Conservation (phyloP, 768 basidiomycete genomes). For the Mycena belliarum region DNA sequence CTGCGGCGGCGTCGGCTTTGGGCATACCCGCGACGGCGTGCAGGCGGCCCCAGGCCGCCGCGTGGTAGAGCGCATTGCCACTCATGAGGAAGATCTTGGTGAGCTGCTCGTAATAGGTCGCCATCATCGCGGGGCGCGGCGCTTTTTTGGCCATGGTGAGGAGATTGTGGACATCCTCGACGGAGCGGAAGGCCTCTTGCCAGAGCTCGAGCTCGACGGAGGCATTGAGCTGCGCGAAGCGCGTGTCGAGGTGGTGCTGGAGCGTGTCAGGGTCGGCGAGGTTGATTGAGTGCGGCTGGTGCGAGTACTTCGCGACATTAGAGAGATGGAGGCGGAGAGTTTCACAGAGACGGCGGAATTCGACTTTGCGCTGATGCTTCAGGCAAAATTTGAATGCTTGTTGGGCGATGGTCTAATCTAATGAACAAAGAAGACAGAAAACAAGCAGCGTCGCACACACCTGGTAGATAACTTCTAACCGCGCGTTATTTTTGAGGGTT, state of each 20-base stretch:
- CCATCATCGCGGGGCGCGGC: constrained; percentile 94
- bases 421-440: neutral
- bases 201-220: constrained; percentile 98
- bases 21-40: constrained; percentile 64
- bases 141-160: constrained; percentile 93
- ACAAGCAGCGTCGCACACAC: constrained; percentile 38
- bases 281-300: constrained; percentile 94
- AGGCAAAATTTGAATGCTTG: constrained; percentile 98
- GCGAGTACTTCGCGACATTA: constrained; percentile 93
- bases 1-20: constrained; percentile 80
- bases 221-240: constrained; percentile 94
- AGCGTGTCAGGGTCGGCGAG: constrained; percentile 93
- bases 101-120: constrained; percentile 97
- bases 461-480: constrained; percentile 93
- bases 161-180: constrained; percentile 96
- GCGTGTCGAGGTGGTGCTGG: constrained; percentile 93
- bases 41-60: constrained; percentile 92
- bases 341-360: constrained; percentile 95
- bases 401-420: constrained; percentile 82
- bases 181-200: constrained; percentile 98
- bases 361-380: constrained; percentile 90
- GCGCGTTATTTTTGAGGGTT: constrained; percentile 93
- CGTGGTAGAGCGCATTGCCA: constrained; percentile 93
- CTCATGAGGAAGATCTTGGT: constrained; percentile 96
- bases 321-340: constrained; percentile 92